Conservation (phyloP, 2,329 filamentous ascomycete species). For the Thielaviopsis ethacetica region DNA sequence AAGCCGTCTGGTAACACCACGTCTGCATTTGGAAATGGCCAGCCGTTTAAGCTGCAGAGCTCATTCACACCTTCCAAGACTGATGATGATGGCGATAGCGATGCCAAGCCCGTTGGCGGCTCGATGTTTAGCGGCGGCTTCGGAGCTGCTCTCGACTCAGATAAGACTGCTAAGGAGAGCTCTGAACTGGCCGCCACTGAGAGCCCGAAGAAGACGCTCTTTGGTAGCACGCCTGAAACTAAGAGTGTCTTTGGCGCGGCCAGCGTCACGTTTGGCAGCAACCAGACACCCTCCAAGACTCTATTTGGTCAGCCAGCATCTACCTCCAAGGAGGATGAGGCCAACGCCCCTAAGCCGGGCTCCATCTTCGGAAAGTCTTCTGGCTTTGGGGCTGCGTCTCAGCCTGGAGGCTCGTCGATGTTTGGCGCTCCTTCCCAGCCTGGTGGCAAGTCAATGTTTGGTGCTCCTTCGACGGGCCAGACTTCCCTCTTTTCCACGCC, state of each 20-base stretch:
- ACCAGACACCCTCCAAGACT: background rate
- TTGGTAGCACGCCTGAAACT: constrained; percentile 12
- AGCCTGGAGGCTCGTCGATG: background rate
- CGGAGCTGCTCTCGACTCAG: constrained; percentile 34
- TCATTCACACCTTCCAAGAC: constrained; percentile 50
- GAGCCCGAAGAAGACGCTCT: constrained; percentile 22
- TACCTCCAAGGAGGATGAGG: background rate
- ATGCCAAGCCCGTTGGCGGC: constrained; percentile 20
- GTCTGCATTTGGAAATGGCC: constrained; percentile 22
- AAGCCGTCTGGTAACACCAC: constrained; percentile 15
- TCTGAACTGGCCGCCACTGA: constrained; percentile 23
- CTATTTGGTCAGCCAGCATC: background rate
- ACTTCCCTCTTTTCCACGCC: background rate
- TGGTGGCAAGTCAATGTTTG: background rate
- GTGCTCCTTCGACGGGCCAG: constrained; percentile 1
- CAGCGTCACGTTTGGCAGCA: background rate
- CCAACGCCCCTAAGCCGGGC: background rate
- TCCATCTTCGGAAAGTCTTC: background rate
- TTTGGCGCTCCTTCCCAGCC: background rate
- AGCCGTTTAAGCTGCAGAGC: constrained; percentile 49
- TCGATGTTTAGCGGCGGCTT: constrained; percentile 47
- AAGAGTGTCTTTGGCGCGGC: constrained; percentile 1
- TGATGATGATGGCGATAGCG: constrained; percentile 37
- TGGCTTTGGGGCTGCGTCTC: background rate
- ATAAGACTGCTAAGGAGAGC: constrained; percentile 25